Percentiles rank a stretch among this genome's conserved stretches.
These are phyloP conservation scores for Cladophialophora immunda DNA, from an alignment of 2,329 filamentous ascomycete genomes.

Conservation along the genomic window DNA sequence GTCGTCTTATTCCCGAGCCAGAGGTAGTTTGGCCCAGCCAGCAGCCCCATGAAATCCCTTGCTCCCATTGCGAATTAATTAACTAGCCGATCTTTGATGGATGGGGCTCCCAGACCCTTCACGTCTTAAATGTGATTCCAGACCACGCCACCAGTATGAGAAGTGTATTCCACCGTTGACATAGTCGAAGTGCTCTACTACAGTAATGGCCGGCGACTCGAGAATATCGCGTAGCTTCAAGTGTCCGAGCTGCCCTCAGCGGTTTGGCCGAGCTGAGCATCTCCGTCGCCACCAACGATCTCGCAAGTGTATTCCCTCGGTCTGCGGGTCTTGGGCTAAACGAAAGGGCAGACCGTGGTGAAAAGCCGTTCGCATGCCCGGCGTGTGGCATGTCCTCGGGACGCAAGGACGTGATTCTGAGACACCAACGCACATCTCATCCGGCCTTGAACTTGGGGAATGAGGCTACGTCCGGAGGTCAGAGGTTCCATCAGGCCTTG, in stretches of 20 bases:
- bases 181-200: not conserved
- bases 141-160: too few species aligned
- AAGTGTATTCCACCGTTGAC: too few species aligned
- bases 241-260: slow-evolving; percentile 2
- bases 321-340: not conserved
- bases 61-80: too few species aligned
- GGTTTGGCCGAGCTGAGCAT: not conserved
- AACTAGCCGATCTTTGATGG: too few species aligned
- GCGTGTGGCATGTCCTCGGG: not conserved
- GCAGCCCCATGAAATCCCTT: too few species aligned
- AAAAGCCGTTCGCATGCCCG: not conserved
- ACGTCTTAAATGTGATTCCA: too few species aligned
- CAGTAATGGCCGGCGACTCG: not conserved
- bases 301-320: not conserved
- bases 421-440: not conserved
- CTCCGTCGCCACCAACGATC: slow-evolving; percentile 4
- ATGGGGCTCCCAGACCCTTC: too few species aligned
- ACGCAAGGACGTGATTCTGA: not conserved
- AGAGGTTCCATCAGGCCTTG: not conserved
- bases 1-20: too few species aligned
- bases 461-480: not conserved
- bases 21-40: too few species aligned
- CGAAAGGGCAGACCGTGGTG: not conserved
- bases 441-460: not conserved
- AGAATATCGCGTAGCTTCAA: not conserved